Percentiles rank a stretch among this genome's conserved stretches.
Conservation (phyloP, 306 rosid species). For the Crotalaria pallida region DNA sequence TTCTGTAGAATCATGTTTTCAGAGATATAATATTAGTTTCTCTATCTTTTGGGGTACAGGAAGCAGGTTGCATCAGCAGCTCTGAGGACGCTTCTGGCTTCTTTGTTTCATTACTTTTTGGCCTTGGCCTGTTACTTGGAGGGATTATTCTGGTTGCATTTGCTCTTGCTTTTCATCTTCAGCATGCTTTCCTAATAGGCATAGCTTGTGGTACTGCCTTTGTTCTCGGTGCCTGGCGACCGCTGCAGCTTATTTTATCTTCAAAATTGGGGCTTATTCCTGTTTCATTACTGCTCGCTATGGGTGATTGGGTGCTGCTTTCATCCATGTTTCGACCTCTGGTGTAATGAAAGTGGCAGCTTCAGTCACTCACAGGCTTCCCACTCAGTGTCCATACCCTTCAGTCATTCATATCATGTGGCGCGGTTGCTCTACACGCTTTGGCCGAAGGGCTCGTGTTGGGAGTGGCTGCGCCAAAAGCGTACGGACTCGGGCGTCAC, state of each 20-base stretch:
- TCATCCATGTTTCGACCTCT: conserved; percentile 52
- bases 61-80: conserved; percentile 44
- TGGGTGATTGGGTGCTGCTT: conserved; percentile 77
- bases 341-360: conserved; percentile 55
- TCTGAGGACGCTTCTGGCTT: conserved; percentile 97
- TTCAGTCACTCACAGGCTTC: conserved; percentile 39
- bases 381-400: conserved; percentile 84
- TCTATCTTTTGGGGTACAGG: conserved; percentile 44
- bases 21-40: conserved; percentile 4
- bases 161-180: conserved; percentile 77
- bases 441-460: conserved; percentile 96
- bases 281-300: conserved; percentile 42
- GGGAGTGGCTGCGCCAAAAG: conserved; percentile 99
- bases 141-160: conserved; percentile 70
- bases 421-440: conserved; percentile 85
- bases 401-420: conserved; percentile 87
- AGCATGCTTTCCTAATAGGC: conserved; percentile 95
- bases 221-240: conserved; percentile 96
- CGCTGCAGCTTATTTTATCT: conserved; percentile 69
- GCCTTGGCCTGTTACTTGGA: conserved; percentile 92
- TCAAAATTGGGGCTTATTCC: conserved; percentile 76
- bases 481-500: conserved; percentile 91
- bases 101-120: conserved; percentile 91
- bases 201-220: conserved; percentile 93
- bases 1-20: conserved; percentile 5